A percentile compares a stretch with the other conserved stretches of the same genome.
Evolutionary conservation across 805 yeast genomes (phyloP).

Genomic region (Lachancea fermentati): DNA sequence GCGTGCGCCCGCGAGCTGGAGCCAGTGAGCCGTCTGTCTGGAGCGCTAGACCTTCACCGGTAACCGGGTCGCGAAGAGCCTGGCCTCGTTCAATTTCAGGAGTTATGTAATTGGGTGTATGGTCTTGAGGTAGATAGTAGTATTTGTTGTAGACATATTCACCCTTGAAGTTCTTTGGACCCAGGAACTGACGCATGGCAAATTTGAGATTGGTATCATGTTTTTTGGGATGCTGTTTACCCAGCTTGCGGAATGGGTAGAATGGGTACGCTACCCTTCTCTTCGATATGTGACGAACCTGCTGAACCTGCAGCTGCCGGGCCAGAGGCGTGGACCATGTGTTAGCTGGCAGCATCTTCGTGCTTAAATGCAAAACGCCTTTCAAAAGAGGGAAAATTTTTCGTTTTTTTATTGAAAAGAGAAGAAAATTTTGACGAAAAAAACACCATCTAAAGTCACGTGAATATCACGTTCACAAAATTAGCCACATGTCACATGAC

Average conservation of each 20-base stretch:
- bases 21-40: slow-evolving; percentile 20
- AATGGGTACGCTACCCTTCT: slow-evolving; percentile 51
- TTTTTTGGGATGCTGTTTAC: slow-evolving; percentile 36
- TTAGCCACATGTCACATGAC: too few species aligned
- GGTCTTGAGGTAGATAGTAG: slow-evolving; percentile 58
- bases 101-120: slow-evolving; percentile 65
- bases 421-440: too few species aligned
- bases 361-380: too few species aligned
- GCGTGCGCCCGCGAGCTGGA: slow-evolving; percentile 11
- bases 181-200: slow-evolving; percentile 68
- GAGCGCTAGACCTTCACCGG: slow-evolving; percentile 28
- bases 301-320: slow-evolving; percentile 21
- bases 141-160: slow-evolving; percentile 75
- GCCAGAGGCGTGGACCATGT: slow-evolving; percentile 2
- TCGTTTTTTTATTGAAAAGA: too few species aligned
- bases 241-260: slow-evolving; percentile 41
- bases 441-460: too few species aligned
- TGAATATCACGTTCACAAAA: too few species aligned
- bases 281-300: slow-evolving; percentile 43
- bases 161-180: slow-evolving; percentile 79
- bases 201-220: slow-evolving; percentile 52
- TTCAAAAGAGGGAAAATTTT: too few species aligned
- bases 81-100: slow-evolving; percentile 45
- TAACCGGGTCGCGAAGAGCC: slow-evolving; percentile 31
- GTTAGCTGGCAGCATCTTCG: too few species aligned